Conservation (phyloP, 1,284 basidiomycete species). For the Sporisorium graminicola region DNA sequence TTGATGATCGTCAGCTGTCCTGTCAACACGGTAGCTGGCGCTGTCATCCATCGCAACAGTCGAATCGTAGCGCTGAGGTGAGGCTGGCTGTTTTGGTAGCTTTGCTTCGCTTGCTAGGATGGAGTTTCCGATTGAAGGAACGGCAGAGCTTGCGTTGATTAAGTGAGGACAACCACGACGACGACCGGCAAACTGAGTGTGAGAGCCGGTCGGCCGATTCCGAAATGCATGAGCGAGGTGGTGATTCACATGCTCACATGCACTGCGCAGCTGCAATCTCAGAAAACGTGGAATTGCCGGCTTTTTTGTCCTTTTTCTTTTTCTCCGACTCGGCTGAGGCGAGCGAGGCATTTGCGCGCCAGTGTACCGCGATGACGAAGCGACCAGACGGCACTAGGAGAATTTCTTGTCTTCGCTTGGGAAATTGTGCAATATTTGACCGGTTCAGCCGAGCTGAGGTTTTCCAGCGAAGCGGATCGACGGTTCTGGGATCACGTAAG, state of each 20-base stretch:
- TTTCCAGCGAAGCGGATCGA: constrained; percentile 36
- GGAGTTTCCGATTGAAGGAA: too few species aligned
- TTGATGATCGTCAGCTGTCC: neutral
- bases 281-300: constrained; percentile 1
- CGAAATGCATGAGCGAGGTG: constrained; percentile 14
- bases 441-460: constrained; percentile 14
- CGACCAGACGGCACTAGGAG: constrained; percentile 6
- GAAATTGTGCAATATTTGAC: constrained; percentile 10
- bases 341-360: neutral
- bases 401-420: constrained; percentile 30
- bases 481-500: constrained; percentile 33
- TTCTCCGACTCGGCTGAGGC: neutral
- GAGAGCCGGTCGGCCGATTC: constrained; percentile 19
- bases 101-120: too few species aligned
- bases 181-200: constrained; percentile 16
- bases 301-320: constrained; percentile 11
- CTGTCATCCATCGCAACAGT: too few species aligned
- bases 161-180: neutral
- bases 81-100: too few species aligned
- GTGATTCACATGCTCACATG: constrained; percentile 30
- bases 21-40: too few species aligned
- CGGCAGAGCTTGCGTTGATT: too few species aligned
- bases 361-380: constrained; percentile 23
- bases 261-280: neutral
- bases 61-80: too few species aligned